Conservation (phyloP, 2,329 filamentous ascomycete species). For the Aspergillus bombycis region DNA sequence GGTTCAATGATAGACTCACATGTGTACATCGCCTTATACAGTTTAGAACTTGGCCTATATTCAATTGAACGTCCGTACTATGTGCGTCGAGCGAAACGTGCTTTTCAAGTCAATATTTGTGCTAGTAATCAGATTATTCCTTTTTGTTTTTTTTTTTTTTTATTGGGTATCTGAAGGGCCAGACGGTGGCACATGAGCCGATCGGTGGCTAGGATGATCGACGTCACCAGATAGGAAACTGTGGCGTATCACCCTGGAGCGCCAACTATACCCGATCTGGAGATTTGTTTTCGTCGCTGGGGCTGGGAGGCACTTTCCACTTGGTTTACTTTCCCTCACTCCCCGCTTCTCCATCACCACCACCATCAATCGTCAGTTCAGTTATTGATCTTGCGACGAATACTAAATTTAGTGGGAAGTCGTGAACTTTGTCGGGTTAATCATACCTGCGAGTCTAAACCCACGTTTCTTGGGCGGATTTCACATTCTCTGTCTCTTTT, state of each 20-base stretch:
- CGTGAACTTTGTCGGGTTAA: not conserved
- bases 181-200: not conserved
- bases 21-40: not conserved
- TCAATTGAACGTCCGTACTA: not conserved
- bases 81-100: not conserved
- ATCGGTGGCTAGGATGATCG: slow-evolving; percentile 27
- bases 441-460: not conserved
- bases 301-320: slow-evolving; percentile 26
- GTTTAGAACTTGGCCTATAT: not conserved
- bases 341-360: slow-evolving; percentile 11
- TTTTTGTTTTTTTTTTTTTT: not conserved
- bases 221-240: slow-evolving; percentile 19
- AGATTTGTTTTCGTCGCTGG: slow-evolving; percentile 43
- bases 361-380: slow-evolving; percentile 2
- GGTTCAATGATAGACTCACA: not conserved
- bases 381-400: not conserved
- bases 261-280: slow-evolving; percentile 37
- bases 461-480: not conserved
- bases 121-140: not conserved
- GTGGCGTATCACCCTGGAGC: slow-evolving; percentile 30
- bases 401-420: not conserved
- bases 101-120: not conserved
- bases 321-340: slow-evolving; percentile 15
- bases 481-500: slow-evolving; percentile 1
- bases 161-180: not conserved